A percentile compares a stretch with the other conserved stretches of the same genome.
Evolutionary conservation across 164 flowering plant genomes (phyloP).

Genomic region (Brasenia schreberi): DNA sequence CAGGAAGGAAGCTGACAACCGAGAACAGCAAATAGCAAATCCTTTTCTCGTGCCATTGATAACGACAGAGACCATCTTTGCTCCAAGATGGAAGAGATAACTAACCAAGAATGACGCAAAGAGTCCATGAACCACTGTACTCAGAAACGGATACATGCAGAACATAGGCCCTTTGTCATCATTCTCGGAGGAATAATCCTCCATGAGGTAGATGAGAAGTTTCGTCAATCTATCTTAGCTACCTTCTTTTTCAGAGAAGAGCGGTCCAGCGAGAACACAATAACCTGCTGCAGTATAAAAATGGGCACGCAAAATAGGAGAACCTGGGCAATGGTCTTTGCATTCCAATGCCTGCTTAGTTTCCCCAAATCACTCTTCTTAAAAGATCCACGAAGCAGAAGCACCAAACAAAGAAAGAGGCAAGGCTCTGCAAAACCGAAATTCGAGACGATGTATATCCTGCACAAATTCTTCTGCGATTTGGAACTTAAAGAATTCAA

Average conservation of each 20-base stretch:
- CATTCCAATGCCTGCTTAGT: constrained; percentile 53
- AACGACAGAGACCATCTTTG: constrained; percentile 48
- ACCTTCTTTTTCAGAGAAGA: constrained; percentile 10
- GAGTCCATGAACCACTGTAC: constrained; percentile 61
- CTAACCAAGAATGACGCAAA: constrained; percentile 41
- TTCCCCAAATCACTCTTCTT: constrained; percentile 51
- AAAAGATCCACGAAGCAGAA: constrained; percentile 79
- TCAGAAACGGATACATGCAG: constrained; percentile 86
- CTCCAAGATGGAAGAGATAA: constrained; percentile 70
- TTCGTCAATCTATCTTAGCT: constrained; percentile 12
- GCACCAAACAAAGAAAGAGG: constrained; percentile 57
- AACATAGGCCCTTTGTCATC: constrained; percentile 13
- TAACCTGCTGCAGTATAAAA: constrained; percentile 53
- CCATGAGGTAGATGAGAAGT: constrained; percentile 54
- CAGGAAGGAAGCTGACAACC: constrained; percentile 56
- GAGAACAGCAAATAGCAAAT: constrained; percentile 57
- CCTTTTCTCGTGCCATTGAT: constrained; percentile 81
- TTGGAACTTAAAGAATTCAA: constrained; percentile 27
- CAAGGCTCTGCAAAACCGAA: constrained; percentile 96
- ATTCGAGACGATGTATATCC: constrained; percentile 71
- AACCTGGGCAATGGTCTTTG: constrained; percentile 46
- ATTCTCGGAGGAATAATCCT: background rate
- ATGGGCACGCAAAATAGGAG: constrained; percentile 68
- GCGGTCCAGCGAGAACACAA: constrained; percentile 54
- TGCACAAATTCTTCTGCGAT: constrained; percentile 89